Conservation (phyloP, 495 filamentous ascomycete genomes). For the Sporormia fimetaria region DNA sequence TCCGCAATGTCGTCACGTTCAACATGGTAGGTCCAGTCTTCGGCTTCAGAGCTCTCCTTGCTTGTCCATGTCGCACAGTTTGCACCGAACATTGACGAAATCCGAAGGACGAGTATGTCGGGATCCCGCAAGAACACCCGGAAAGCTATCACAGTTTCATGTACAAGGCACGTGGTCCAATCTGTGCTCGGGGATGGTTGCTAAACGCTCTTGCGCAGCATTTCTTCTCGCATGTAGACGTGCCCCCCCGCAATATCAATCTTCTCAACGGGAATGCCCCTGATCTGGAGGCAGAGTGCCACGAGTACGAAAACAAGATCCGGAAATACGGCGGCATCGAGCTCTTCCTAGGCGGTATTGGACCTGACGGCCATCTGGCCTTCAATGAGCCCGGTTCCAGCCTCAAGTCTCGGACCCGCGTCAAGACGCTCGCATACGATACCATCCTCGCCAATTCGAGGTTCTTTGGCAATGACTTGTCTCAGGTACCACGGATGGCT, state of each 20-base stretch:
- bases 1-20: slow-evolving; percentile 79
- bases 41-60: slow-evolving; percentile 3
- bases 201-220: too few relatives aligned
- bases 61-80: slow-evolving; percentile 8
- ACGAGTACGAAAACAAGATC: slow-evolving; percentile 69
- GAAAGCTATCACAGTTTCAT: slow-evolving; percentile 84
- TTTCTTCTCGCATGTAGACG: slow-evolving; percentile 81
- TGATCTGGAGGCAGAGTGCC: slow-evolving; percentile 65
- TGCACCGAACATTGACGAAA: slow-evolving; percentile 5
- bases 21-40: slow-evolving; percentile 58
- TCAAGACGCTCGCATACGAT: slow-evolving; percentile 79
- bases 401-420: slow-evolving; percentile 63
- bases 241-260: slow-evolving; percentile 67
- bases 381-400: slow-evolving; percentile 85
- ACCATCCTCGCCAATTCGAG: slow-evolving; percentile 76
- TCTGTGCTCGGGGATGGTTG: too few relatives aligned
- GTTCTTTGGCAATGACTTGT: slow-evolving; percentile 66
- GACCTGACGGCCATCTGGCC: slow-evolving; percentile 77
- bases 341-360: slow-evolving; percentile 75
- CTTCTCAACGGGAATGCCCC: slow-evolving; percentile 75
- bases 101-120: slow-evolving; percentile 71
- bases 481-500: slow-evolving; percentile 68
- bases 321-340: slow-evolving; percentile 66
- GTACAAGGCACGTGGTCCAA: too few relatives aligned
- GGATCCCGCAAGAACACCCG: slow-evolving; percentile 68